Conservation (phyloP, 169 alveolate genomes). For the Pseudocohnilembus persalinus region DNA sequence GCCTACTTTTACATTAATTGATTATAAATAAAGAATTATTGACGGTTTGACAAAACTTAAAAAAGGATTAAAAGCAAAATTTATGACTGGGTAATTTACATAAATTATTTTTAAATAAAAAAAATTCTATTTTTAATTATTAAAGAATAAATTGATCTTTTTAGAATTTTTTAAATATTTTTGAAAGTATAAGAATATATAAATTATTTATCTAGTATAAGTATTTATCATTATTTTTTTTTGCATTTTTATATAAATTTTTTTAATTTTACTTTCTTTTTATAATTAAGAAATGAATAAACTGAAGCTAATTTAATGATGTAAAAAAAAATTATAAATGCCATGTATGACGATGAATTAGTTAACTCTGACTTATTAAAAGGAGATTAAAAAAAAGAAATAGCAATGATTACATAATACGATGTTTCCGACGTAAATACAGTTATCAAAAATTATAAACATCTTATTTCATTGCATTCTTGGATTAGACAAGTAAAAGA, state of each 20-base stretch:
- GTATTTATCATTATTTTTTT: too few species aligned
- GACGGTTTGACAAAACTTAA: slow-evolving; percentile 10
- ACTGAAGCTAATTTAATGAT: slow-evolving; percentile 8
- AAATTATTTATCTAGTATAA: too few species aligned
- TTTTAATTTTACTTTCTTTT: neutral
- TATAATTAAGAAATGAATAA: slow-evolving; percentile 3
- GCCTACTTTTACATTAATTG: slow-evolving; percentile 14
- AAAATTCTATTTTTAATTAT: too few species aligned
- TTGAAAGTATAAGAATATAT: too few species aligned
- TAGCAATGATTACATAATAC: slow-evolving; percentile 15
- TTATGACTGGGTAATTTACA: neutral
- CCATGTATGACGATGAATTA: slow-evolving; percentile 14
- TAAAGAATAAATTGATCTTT: too few species aligned
- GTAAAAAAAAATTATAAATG: slow-evolving; percentile 14
- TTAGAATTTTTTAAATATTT: too few species aligned
- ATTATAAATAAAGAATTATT: slow-evolving; percentile 10
- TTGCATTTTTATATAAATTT: neutral
- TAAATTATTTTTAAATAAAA: too few species aligned
- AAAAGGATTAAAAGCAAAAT: slow-evolving; percentile 24
- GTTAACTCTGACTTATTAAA: neutral
- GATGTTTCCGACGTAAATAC: slow-evolving; percentile 9
- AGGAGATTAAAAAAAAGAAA: slow-evolving; percentile 1
- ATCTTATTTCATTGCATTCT: neutral
- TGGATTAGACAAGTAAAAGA: slow-evolving; percentile 8
- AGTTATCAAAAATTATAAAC: slow-evolving; percentile 3